Base-by-base conservation (phyloP, 805 yeast species). In the Metschnikowia dekortorum region DNA sequence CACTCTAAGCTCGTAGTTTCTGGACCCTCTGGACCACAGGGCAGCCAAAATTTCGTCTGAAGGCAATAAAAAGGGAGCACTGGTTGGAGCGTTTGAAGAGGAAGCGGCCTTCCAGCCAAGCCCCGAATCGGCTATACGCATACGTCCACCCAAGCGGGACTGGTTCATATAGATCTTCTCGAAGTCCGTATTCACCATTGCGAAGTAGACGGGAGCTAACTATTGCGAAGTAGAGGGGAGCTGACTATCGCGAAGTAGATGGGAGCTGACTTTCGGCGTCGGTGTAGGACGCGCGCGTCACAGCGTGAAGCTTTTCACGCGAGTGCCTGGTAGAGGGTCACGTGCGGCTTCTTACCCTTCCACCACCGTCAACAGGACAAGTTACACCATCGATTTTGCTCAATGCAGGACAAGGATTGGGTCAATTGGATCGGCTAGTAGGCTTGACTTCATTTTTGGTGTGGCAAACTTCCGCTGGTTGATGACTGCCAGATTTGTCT, bases 61-160 rank as follows among this genome's bases (percentile, higher is more conserved):
- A n/a, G 97, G 92, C 51, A 94, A 74, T 53, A 94, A 73, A 59
- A 89, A 89, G n/a, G 97, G 97, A 44, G 81, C 82, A 33, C 52
- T 52, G 50, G 75, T 75, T 6, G 53, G 34, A 29, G 72, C 72
- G 37, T 76, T 73, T 14, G 80, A 65, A 38, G 78, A 71, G 2
- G 83, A 71, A 0, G 84, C 84, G 6, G 55, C 58, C 64, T 92
- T 92, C 99, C 99, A 94, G 43, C 99, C 99, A 30, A 94, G 78
- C 45, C 99, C 99, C n/a, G 95, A 84, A 55, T 87, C 94, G 11
- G 97, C 96, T 55, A 94, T 81, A 70, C 99, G 89, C 78, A 92
- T 85, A 60, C 95, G 84, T 26, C 99, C 99, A 43, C 82, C 80
- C 37, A 78, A 75, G 59, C 83, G 83, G 48, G 96, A 87, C 67